These are phyloP conservation scores for Lachancea quebecensis DNA, from an alignment of 805 yeast genomes.

Conservation along the genomic window DNA sequence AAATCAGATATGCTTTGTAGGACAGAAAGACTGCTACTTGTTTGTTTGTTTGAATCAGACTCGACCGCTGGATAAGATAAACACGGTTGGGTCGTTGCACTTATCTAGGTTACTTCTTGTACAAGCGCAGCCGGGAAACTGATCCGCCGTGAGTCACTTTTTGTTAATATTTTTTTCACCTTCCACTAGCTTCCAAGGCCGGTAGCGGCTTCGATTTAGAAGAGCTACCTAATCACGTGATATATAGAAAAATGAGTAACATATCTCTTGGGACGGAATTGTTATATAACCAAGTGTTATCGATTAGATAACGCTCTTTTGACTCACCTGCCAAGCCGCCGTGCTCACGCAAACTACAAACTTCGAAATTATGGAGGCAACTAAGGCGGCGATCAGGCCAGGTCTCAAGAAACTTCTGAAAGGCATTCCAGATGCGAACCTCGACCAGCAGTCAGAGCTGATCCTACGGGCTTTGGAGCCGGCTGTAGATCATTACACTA, in stretches of 20 bases:
- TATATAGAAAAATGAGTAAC: too few species aligned
- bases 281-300: too few species aligned
- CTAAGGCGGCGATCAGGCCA: constrained; percentile 21
- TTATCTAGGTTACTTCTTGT: not conserved
- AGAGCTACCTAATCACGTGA: too few species aligned
- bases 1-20: not conserved
- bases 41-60: too few species aligned
- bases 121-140: not conserved
- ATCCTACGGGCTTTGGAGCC: constrained; percentile 15
- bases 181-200: not conserved
- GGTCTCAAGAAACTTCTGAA: constrained; percentile 14
- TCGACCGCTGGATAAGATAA: too few species aligned
- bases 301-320: too few species aligned
- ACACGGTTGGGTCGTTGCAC: not conserved
- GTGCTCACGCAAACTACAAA: too few species aligned
- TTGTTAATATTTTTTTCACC: not conserved
- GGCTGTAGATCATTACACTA: constrained; percentile 8
- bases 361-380: too few species aligned
- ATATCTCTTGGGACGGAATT: too few species aligned
- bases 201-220: not conserved
- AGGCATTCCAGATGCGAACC: constrained; percentile 13
- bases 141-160: not conserved
- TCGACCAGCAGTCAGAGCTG: constrained; percentile 23
- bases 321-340: too few species aligned
- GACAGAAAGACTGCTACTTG: too few species aligned